These are phyloP conservation scores for Lathyrus oleraceus DNA, from an alignment of 306 rosid species.

Conservation along the genomic window DNA sequence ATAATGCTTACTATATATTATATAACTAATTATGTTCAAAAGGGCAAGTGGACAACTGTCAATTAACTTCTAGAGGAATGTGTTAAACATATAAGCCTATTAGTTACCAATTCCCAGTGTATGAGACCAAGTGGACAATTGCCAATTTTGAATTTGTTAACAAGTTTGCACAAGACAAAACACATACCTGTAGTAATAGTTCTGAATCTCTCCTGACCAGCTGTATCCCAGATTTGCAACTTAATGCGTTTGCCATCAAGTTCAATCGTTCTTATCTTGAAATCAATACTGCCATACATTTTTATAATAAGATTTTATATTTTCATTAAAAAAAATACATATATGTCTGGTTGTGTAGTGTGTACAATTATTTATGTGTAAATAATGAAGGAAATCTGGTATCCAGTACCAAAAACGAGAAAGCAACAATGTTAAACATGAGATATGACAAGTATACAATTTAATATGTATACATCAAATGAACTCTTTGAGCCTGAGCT, in stretches of 20 bases:
- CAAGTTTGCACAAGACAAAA: slow-evolving; percentile 30
- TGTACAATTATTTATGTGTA: slow-evolving; percentile 22
- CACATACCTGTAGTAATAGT: slow-evolving; percentile 74
- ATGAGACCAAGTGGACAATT: slow-evolving; percentile 13
- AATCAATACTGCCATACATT: slow-evolving; percentile 64
- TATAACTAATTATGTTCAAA: background rate
- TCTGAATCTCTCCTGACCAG: slow-evolving; percentile 88
- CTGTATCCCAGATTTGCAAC: slow-evolving; percentile 90
- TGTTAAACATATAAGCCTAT: background rate
- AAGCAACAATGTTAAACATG: background rate
- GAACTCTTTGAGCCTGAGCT: slow-evolving; percentile 1
- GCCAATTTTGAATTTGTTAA: slow-evolving; percentile 1
- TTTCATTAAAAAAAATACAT: slow-evolving; percentile 6
- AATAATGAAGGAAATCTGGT: slow-evolving; percentile 19
- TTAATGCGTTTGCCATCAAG: slow-evolving; percentile 77
- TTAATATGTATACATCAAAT: slow-evolving; percentile 1
- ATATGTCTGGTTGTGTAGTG: slow-evolving; percentile 4
- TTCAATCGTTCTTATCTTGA: slow-evolving; percentile 89
- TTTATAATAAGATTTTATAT: slow-evolving; percentile 15
- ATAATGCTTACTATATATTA: background rate
- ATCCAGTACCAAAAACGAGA: background rate
- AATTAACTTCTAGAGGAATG: slow-evolving; percentile 20
- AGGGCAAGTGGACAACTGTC: background rate
- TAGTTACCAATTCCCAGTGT: slow-evolving; percentile 10
- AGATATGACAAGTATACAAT: background rate